Evolutionary conservation across 805 yeast genomes (phyloP).

Genomic region (Komagataella pseudopastoris): DNA sequence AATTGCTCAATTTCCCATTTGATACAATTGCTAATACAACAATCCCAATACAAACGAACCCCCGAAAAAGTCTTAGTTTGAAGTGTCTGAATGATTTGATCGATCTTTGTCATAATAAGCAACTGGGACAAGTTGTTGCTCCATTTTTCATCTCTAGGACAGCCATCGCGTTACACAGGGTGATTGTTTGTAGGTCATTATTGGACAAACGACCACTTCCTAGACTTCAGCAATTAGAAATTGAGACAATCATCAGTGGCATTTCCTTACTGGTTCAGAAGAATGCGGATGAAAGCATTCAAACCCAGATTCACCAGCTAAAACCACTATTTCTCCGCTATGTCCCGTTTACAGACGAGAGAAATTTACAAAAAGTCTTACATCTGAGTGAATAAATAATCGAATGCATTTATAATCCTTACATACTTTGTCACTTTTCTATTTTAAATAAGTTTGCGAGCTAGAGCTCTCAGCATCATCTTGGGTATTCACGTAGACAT

Average conservation of each 20-base stretch:
- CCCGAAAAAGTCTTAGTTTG: conserved; percentile 35
- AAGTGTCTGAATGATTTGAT: conserved; percentile 43
- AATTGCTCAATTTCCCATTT: conserved; percentile 26
- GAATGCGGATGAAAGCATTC: neutral
- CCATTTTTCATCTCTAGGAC: conserved; percentile 44
- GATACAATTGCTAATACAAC: conserved; percentile 54
- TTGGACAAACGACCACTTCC: conserved; percentile 54
- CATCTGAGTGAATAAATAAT: neutral
- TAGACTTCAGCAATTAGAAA: conserved; percentile 48
- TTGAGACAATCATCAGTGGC: conserved; percentile 33
- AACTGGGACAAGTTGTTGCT: conserved; percentile 16
- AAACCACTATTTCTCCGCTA: neutral
- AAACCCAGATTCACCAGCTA: neutral
- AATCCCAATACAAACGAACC: conserved; percentile 20
- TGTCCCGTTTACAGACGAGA: neutral
- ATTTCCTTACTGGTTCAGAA: conserved; percentile 8
- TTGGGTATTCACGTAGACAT: neutral
- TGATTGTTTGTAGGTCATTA: conserved; percentile 47
- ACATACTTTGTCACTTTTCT: neutral
- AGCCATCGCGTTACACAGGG: conserved; percentile 48
- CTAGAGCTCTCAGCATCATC: neutral
- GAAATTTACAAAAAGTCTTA: neutral
- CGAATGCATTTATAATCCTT: neutral
- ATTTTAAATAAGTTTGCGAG: neutral
- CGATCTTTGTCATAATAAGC: conserved; percentile 13